Evolutionary conservation across 2,329 filamentous ascomycete genomes (phyloP), one percentile per base, ranked within the genome.

Genomic region (Diplodia sapinea): DNA sequence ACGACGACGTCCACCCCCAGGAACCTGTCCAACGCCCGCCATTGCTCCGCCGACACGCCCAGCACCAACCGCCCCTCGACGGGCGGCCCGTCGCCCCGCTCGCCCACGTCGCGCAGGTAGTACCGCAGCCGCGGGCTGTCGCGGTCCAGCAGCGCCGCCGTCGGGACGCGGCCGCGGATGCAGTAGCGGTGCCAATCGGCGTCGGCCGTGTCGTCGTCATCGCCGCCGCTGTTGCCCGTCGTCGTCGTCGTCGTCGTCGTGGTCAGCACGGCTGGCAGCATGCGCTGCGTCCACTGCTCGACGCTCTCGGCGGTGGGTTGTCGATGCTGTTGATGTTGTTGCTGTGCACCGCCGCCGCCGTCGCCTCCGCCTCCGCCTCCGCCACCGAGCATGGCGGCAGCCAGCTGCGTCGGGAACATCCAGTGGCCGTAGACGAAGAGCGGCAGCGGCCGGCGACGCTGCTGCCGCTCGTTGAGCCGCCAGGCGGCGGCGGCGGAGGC

Each of bases 391-490:
- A 40, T 38, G 26, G 29, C 36, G 9, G 38, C 51, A 7, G 43
- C 43, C 29, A 66, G 12, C 38, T 38, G 52, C 29, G 31, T 40
- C 9, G 64, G 64, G 20, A 66, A 66, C 38, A 50, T 31, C 36
- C 36, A 56, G 17, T 55, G 54, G 12, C 64, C 64, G 52, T 66
- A 66, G 40, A 66, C 64, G 63, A 65, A 65, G 36, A 65, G 63
- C 23, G 51, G 63, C 4, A 26, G 63, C 11, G 9, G 26, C 7
- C 26, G 54, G 17, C 15, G 38, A 3, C 9, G n/a, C 7, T 6
- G 3, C 5, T 9, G 17, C 7, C 15, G 17, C 43, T 47, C 43
- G 43, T 47, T 20, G 7, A 8, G 17, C 2, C 4, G 43, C 43
- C 17, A 47, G 7, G 26, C 23, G 4, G 15, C 17, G 38, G 11